Base-by-base conservation (phyloP, 805 yeast species). In the Kodamaea restingae region DNA sequence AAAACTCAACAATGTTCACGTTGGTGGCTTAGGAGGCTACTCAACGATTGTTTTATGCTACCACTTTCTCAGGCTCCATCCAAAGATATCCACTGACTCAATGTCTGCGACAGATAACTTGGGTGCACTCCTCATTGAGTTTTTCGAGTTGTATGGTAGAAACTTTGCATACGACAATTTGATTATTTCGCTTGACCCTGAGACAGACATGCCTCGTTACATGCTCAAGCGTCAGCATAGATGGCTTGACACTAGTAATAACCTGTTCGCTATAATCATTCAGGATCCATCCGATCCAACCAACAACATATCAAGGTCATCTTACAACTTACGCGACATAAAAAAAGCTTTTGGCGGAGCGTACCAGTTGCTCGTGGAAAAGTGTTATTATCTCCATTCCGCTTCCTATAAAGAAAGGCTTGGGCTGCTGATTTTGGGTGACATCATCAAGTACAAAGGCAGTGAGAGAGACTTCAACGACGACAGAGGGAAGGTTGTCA, bases 1-100 rank as follows among this genome's bases (percentile, higher is more conserved):
- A 51, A 77, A 73, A 42, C 66, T 90, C 44, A 88, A 88, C 52
- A 84, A 86, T 46, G 98, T 91, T 11, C 95, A 84, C 51, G 80
- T 81, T 15, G 98, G 98, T 37, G 98, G 98, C 0, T 65, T 91
- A 4, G 98, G 98, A 30, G 98, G 98, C 0, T 91, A 83, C 57
- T 79, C 96, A 6, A 85, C 87, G n/a, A 87, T 90, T 32, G 88
- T 96, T 52, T 54, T 93, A 55, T 88, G 84, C 12, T 81, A 80
- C 51, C 80, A 91, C 12, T 88, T 90, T 54, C 61, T 90, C 45
- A 75, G 70, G 48, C 65, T 84, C 45, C 98, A 91, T 57, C 96
- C 96, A 11, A 71, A 88, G 47, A 55, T 88, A 9, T 57, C 81
- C 2, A 77, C 95, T 0, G 71, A 76, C 5, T 77, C 78, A 33